Conservation (phyloP, 345 rosid genomes). For the Cardiospermum halicacabum region DNA sequence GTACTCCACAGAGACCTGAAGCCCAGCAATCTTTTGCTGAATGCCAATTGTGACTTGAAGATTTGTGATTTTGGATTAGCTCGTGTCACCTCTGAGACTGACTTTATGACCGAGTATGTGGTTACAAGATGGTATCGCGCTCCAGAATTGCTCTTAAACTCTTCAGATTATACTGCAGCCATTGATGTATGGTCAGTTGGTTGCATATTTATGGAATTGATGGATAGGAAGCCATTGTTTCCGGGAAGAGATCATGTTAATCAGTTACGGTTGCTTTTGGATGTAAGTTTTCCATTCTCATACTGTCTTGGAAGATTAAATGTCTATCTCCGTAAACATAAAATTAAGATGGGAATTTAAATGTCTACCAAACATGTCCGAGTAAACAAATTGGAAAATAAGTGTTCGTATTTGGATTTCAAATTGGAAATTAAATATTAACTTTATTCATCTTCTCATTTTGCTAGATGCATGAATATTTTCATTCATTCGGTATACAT, state of each 20-base stretch:
- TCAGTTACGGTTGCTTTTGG: constrained; percentile 79
- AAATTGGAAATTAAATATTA: background rate
- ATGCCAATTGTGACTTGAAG: constrained; percentile 70
- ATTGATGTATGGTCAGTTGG: constrained; percentile 99
- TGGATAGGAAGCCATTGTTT: constrained; percentile 78
- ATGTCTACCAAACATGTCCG: background rate
- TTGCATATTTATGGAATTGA: constrained; percentile 81
- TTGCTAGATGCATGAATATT: no score
- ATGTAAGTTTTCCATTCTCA: constrained; percentile 41
- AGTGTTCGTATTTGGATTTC: background rate
- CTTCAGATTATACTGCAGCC: constrained; percentile 76
- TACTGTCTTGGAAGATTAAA: background rate
- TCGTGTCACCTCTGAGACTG: constrained; percentile 86
- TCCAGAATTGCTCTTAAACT: constrained; percentile 79
- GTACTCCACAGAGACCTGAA: constrained; percentile 94
- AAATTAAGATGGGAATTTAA: background rate
- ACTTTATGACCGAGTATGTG: constrained; percentile 85
- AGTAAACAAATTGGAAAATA: background rate
- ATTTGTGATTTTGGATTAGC: constrained; percentile 95
- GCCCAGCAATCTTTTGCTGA: constrained; percentile 84
- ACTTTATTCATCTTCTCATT: background rate
- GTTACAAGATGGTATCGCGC: constrained; percentile 99
- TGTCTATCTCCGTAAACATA: background rate
- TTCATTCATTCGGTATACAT: no score
- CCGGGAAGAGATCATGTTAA: constrained; percentile 86